phyloP scores from a whole-genome alignment of 1,284 basidiomycete genomes.

The Papiliotrema flavescens region DNA sequence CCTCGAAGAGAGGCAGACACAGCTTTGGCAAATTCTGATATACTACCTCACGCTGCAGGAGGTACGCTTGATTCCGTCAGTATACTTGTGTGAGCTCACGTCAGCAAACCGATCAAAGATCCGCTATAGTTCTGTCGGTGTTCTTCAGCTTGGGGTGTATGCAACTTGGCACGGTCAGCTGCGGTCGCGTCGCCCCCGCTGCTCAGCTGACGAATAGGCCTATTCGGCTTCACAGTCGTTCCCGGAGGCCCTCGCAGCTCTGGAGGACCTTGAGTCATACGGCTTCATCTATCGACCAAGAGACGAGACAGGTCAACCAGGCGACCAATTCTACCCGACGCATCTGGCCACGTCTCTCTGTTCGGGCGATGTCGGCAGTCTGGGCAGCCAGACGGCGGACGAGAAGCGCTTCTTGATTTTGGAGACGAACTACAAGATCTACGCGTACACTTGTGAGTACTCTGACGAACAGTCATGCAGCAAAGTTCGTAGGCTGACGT shows the following conservation, averaged over 20 bases:
- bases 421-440: conserved; percentile 97
- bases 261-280: conserved; percentile 89
- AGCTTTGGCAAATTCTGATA: conserved; percentile 93
- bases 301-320: conserved; percentile 30
- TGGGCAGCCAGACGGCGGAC: conserved; percentile 23
- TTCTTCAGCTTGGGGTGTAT: conserved; percentile 94
- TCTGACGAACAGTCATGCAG: background rate
- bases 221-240: conserved; percentile 83
- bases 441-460: conserved; percentile 86
- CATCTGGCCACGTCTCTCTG: conserved; percentile 89
- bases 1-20: conserved; percentile 90
- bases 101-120: conserved; percentile 69
- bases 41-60: conserved; percentile 60
- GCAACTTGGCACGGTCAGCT: conserved; percentile 74
- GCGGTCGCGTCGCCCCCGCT: background rate
- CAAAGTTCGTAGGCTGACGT: background rate
- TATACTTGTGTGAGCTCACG: conserved; percentile 5
- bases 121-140: conserved; percentile 90
- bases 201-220: conserved; percentile 55
- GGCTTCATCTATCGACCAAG: conserved; percentile 83
- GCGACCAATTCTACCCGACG: conserved; percentile 86
- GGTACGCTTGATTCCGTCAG: conserved; percentile 17
- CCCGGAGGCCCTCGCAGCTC: conserved; percentile 75
- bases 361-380: conserved; percentile 35
- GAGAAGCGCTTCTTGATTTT: conserved; percentile 88